Conservation (phyloP, 2,329 filamentous ascomycete species). For the Penicillium occitanis region DNA sequence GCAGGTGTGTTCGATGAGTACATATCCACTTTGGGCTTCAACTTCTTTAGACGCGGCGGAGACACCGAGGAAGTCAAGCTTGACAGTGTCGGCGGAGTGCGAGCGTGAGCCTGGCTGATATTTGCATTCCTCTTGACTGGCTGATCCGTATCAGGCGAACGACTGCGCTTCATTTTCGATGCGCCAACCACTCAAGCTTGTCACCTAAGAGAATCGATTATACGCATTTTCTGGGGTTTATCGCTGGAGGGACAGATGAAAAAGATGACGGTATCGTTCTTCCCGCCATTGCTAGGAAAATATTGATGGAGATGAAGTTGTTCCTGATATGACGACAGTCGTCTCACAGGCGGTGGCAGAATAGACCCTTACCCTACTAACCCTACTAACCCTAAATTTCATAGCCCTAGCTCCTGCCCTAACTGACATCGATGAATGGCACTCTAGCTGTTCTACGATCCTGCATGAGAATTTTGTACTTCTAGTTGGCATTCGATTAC, state of each 20-base stretch:
- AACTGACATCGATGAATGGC: neutral
- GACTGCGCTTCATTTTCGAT: constrained; percentile 23
- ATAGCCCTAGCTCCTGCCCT: neutral
- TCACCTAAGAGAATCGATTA: constrained; percentile 68
- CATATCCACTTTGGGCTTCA: neutral
- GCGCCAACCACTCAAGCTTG: constrained; percentile 65
- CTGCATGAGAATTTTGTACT: neutral
- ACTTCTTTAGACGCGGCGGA: constrained; percentile 27
- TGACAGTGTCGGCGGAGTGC: constrained; percentile 12
- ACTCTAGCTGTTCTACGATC: neutral
- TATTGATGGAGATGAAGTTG: neutral
- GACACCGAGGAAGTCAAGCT: constrained; percentile 31
- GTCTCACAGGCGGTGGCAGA: neutral
- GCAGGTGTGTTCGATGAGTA: neutral
- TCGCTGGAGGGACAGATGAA: constrained; percentile 49
- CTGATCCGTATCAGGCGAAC: neutral
- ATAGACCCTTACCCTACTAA: neutral
- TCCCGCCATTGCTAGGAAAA: neutral
- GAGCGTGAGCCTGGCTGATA: neutral
- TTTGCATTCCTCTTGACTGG: neutral
- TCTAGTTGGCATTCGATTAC: neutral
- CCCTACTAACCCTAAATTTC: neutral
- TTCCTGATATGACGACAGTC: neutral
- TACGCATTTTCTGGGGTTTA: constrained; percentile 69
- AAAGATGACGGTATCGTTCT: neutral